Base-by-base conservation (phyloP, 148 eudicot genomes). In the Oxyria digyna region DNA sequence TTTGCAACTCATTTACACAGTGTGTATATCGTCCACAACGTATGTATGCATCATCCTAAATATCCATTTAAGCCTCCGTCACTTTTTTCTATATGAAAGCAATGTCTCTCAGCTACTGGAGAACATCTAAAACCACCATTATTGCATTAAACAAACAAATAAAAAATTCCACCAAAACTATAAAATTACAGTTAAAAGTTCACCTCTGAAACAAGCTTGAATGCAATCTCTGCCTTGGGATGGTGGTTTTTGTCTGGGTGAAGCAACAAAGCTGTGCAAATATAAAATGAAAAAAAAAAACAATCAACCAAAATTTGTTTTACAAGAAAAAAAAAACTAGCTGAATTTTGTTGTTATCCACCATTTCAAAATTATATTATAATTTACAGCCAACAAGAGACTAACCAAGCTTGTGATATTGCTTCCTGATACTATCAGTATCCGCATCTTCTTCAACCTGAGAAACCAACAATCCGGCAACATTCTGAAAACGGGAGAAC, bases 191-290 rank as follows among this genome's bases (percentile, higher is more conserved):
- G 24, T 1, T 10, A 10, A 23, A 15, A 52, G 41, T 33, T 13
- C 42, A 87, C 97, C 97, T 91, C 86, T 21, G 83, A 85, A 12
- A 91, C 81, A 69, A 91, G 84, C 75, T 88, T 91, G 88, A 91
- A 91, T 9, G 95, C 91, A 45, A 83, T 68, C 63, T 87, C 95
- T 42, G 97, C 97, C 73, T 82, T 83, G 33, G 97, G 89, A 74
- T 91, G 96, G 65, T 77, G 87, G 74, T 88, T 91, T 75, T 91
- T 88, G 81, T 91, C 96, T 65, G 96, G 97, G 79, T 91, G 96
- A 69, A 88, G 79, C 49, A 77, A 75, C 79, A 91, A 85, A 57
- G 92, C 96, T 88, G 80, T 71, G 24, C 69, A 29, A 49, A 8
- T 27, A 74, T 70, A 42, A 40, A 72, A 35, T 35, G 3, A 0